Evolutionary conservation across 2,329 filamentous ascomycete species (phyloP), one percentile per base, ranked within the genome.

Genomic region (Paramyrothecium roridum): DNA sequence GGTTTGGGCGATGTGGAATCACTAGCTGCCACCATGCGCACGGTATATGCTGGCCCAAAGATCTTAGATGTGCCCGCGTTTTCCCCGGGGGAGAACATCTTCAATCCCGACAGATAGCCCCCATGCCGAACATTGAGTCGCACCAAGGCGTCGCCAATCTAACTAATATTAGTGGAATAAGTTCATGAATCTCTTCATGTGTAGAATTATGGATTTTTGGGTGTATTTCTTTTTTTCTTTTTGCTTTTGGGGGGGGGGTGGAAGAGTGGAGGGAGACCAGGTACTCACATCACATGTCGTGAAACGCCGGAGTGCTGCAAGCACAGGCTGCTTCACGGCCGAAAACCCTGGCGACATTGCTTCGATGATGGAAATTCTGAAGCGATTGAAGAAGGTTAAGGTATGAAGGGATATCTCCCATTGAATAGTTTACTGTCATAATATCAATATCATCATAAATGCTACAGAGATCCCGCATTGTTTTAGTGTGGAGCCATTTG

Each of bases 71-170:
- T 43, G 8, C 54, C 17, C 3, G 55, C 46, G 30, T 60, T 59
- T 16, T 37, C 33, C 10, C 8, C 10, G 1, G 64, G 62, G 1
- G 63, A 67, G 50, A 57, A 63, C 53, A 67, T 61, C 3, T 53
- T 54, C 23, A 68, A 63, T 8, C 61, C 65, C 23, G 65, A 59
- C 0, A 67, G 57, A 22, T 62, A 67, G 1, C 65, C 65, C 1
- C 65, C 65, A 19, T 60, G 58, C 0, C 64, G 66, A 19, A 66
- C 55, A n/a, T 64, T 67, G n/a, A 68, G 56, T 56, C 65, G 66
- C 17, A 67, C 61, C 10, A 68, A 57, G 11, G 66, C 66, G 54
- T 68, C 65, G 13, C 63, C 61, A 26, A 62, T 60, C 60, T 63
- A 37, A 37, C 16, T 37, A 8, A 37, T 16, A 16, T 37, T 16